A percentile compares a stretch with the other conserved stretches of the same genome.
Evolutionary conservation across 257 asterid species (phyloP).

Genomic region (Nicotiana paniculata): DNA sequence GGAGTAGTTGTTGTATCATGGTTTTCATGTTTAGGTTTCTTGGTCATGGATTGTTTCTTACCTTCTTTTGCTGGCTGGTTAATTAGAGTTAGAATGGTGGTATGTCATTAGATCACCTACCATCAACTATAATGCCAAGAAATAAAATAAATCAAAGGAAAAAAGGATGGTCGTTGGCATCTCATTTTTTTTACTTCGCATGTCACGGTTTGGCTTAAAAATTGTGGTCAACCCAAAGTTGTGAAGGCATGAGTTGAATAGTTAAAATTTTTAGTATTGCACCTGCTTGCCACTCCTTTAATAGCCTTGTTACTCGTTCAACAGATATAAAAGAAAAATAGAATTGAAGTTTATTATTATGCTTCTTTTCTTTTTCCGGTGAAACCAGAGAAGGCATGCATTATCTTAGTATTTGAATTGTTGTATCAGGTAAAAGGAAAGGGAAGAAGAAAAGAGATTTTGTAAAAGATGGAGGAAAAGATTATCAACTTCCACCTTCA

Average conservation of each 20-base stretch:
- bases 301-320: background rate
- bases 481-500: constrained; percentile 56
- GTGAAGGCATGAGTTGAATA: background rate
- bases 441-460: constrained; percentile 69
- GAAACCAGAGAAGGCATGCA: background rate
- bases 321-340: background rate
- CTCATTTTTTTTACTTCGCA: background rate
- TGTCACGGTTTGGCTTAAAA: background rate
- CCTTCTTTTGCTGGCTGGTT: background rate
- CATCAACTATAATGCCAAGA: background rate
- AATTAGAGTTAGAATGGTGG: background rate
- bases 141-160: background rate
- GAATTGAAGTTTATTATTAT: background rate
- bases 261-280: background rate
- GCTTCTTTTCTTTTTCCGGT: background rate
- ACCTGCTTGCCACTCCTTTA: background rate
- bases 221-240: background rate
- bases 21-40: background rate
- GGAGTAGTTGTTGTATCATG: too few species aligned
- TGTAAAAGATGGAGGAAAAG: constrained; percentile 55
- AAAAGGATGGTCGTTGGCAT: background rate
- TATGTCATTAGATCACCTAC: background rate
- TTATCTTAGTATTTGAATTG: background rate
- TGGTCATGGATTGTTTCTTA: background rate
- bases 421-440: constrained; percentile 57